Evolutionary conservation across 257 asterid genomes (phyloP).

Genomic region (Ehretia macrophylla): DNA sequence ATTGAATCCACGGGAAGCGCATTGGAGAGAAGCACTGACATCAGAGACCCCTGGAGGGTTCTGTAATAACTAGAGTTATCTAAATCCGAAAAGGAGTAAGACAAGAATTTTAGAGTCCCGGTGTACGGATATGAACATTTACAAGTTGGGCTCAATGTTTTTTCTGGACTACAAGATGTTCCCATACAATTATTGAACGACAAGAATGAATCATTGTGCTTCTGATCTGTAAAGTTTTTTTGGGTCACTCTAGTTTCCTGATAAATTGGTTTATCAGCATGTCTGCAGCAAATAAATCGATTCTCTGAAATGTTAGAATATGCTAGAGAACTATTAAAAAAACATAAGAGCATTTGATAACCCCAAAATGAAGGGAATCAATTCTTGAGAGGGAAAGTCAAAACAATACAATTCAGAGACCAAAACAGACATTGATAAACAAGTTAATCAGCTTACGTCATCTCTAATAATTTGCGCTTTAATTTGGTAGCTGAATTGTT

Average conservation of each 20-base stretch:
- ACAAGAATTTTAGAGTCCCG: constrained; percentile 66
- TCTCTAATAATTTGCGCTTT: too few relatives aligned
- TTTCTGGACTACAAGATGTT: constrained; percentile 38
- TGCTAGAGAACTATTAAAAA: too few relatives aligned
- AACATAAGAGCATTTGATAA: background rate
- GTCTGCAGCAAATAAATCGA: constrained; percentile 34
- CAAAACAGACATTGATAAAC: constrained; percentile 66
- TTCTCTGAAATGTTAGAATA: background rate
- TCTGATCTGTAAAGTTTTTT: constrained; percentile 34
- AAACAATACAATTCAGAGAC: too few relatives aligned
- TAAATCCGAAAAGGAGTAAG: constrained; percentile 68
- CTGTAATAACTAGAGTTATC: constrained; percentile 46
- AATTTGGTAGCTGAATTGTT: too few relatives aligned
- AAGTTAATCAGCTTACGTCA: too few relatives aligned
- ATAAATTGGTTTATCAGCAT: constrained; percentile 68
- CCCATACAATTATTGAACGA: constrained; percentile 39
- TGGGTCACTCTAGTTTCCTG: constrained; percentile 33
- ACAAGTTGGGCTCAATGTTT: constrained; percentile 62
- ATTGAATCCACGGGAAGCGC: constrained; percentile 67
- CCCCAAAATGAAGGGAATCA: background rate
- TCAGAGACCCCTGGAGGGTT: constrained; percentile 48
- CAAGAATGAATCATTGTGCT: constrained; percentile 13
- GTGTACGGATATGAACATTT: constrained; percentile 61
- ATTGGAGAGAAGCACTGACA: constrained; percentile 32
- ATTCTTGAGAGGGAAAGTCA: too few relatives aligned